Evolutionary conservation across 768 basidiomycete species (phyloP).

Genomic region (Tylopilus rubrobrunneus): DNA sequence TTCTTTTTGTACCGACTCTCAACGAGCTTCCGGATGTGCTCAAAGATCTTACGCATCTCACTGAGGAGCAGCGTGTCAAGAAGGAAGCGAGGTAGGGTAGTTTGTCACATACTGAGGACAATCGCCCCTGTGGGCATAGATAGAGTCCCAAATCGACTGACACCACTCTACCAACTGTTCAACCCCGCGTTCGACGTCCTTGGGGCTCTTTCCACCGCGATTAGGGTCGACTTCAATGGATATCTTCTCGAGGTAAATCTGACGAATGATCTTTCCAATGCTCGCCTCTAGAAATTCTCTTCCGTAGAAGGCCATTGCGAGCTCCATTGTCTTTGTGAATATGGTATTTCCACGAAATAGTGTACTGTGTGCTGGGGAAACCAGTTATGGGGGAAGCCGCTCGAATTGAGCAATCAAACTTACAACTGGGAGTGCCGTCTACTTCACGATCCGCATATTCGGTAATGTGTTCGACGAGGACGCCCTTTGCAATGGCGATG

Average conservation of each 20-base stretch:
- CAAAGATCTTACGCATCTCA: slow-evolving; percentile 69
- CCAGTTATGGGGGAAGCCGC: neutral
- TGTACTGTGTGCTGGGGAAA: slow-evolving; percentile 62
- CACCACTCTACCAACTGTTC: slow-evolving; percentile 76
- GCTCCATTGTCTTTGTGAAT: slow-evolving; percentile 72
- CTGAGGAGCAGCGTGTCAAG: slow-evolving; percentile 34
- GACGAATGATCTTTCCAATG: slow-evolving; percentile 66
- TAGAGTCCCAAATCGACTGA: slow-evolving; percentile 74
- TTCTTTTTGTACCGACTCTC: slow-evolving; percentile 57
- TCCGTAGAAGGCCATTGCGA: slow-evolving; percentile 82
- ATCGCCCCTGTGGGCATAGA: slow-evolving; percentile 66
- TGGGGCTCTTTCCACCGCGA: slow-evolving; percentile 55
- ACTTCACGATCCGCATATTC: slow-evolving; percentile 70
- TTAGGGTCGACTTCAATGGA: slow-evolving; percentile 80
- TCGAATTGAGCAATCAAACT: slow-evolving; percentile 20
- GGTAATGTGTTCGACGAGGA: slow-evolving; percentile 63
- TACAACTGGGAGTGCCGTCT: slow-evolving; percentile 63
- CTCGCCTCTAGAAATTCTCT: slow-evolving; percentile 75
- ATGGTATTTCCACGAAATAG: slow-evolving; percentile 68
- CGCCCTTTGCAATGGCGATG: slow-evolving; percentile 64
- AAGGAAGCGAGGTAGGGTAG: neutral
- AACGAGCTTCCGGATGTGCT: slow-evolving; percentile 66
- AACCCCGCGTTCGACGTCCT: slow-evolving; percentile 63
- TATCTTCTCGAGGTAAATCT: slow-evolving; percentile 67
- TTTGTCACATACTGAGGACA: slow-evolving; percentile 65